Evolutionary conservation across 352 stramenopile species (phyloP), one percentile per base, ranked within the genome.

Genomic region (Phytophthora constricta): DNA sequence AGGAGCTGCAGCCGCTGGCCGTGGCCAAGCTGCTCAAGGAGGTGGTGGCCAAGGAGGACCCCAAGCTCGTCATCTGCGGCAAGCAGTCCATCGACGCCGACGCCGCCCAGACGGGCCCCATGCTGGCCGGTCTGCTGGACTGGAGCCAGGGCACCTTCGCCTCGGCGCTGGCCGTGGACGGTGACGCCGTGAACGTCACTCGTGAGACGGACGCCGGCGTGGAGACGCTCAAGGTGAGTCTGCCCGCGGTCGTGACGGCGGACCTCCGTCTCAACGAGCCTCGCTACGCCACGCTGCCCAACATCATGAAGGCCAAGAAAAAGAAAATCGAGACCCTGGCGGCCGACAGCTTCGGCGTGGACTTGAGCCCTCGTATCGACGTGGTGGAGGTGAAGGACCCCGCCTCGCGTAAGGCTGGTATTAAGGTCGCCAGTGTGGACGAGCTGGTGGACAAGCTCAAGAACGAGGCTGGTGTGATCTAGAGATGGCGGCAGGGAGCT

Each of bases 301-400:
- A 99, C 82, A 99, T 99, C 72, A 99, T 99, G 97, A 99, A 99
- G 86, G 91, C 91, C 28, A 97, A 97, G 84, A 97, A 97, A 77
- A 97, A 97, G 75, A 92, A 92, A 65, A 96, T 97, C 48, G 90
- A 95, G 53, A 84, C 84, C 17, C 57, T 93, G 19, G 68, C 79
- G 2, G 88, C 89, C 23, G 86, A 92, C 58, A 87, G 83, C 63
- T 77, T 94, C 25, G 82, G 80, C 60, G 71, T 95, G 53, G 86
- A 95, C 70, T 65, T 95, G 34, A 66, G 79, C 43, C 86, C 87
- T 3, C 86, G 86, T 56, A 87, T 93, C 61, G 70, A 92, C 39
- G 76, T 89, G 22, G 54, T 96, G 22, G 78, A 91, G 46, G 94
- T 99, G 28, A 97, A 95, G 74, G 93, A 98, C 51, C 97, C 97